Evolutionary conservation across 2,329 filamentous ascomycete species (phyloP).

Genomic region (Dothiorella sarmentorum): DNA sequence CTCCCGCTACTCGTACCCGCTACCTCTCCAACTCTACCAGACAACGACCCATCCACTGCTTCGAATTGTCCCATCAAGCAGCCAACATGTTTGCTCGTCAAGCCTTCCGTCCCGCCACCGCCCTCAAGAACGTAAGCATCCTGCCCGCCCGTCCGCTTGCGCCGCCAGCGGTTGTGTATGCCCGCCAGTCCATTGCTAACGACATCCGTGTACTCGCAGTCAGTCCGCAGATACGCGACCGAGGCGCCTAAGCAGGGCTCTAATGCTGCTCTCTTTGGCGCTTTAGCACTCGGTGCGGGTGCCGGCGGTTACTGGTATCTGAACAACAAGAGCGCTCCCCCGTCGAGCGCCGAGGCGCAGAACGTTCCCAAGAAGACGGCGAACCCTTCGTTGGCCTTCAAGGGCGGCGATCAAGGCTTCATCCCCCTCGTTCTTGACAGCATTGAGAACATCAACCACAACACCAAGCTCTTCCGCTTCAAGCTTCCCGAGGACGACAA

Average conservation of each 20-base stretch:
- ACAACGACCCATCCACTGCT: neutral
- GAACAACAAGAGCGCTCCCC: constrained; percentile 29
- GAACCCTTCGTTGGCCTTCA: constrained; percentile 57
- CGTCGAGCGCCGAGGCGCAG: constrained; percentile 33
- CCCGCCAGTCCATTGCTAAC: constrained; percentile 17
- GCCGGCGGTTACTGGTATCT: constrained; percentile 56
- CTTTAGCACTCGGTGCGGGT: constrained; percentile 53
- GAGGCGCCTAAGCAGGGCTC: constrained; percentile 54
- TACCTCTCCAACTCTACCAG: neutral
- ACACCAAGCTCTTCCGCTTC: constrained; percentile 91
- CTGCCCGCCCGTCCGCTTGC: constrained; percentile 22
- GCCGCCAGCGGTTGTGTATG: constrained; percentile 24
- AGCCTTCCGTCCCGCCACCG: constrained; percentile 41
- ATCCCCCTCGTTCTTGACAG: constrained; percentile 75
- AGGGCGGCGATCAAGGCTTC: constrained; percentile 86
- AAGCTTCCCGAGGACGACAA: constrained; percentile 78
- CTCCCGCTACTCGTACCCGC: neutral
- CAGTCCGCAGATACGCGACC: constrained; percentile 71
- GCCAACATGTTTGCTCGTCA: constrained; percentile 43
- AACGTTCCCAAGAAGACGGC: constrained; percentile 41
- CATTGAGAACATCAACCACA: constrained; percentile 80
- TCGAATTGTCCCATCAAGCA: neutral
- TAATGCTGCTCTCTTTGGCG: constrained; percentile 60
- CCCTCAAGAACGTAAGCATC: constrained; percentile 37
- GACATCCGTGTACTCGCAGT: constrained; percentile 40